Base-by-base conservation (phyloP, 768 basidiomycete species). In the Calocybe cyanea region DNA sequence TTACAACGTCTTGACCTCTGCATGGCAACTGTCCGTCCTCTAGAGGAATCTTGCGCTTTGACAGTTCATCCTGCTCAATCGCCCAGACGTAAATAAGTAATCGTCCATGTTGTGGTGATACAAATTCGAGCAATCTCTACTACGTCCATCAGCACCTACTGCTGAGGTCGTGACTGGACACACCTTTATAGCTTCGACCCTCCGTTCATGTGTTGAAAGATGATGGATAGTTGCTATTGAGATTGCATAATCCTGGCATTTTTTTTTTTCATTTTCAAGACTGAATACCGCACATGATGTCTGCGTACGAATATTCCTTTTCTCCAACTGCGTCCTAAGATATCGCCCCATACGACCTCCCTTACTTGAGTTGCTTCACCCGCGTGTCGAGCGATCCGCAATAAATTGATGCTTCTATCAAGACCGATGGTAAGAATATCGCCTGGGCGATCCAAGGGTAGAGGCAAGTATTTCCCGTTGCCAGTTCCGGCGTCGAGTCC, bases 161-260 rank as follows among this genome's bases (percentile, higher is more conserved):
- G 1, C 15, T 8, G 33, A 10, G 41, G 15, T 40, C 32, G n/a
- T 21, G 6, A 17, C 7, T 10, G n/a, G 6, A 57, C 66, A 24
- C 51, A 89, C 92, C 75, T 90, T 72, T 7, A 97, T 78, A 2
- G 92, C 85, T 14, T 71, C 60, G 51, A 71, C 75, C 15, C 96
- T 77, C 25, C 96, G 78, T 45, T 76, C 74, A 8, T 76, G 73
- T 0, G 92, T 95, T 2, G 92, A 83, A 4, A 99, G 75, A 64
- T 99, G 96, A 58, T 99, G 96, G 37, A 98, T 90, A 2, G 95
- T 98, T 20, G 96, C 96, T 51, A 99, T 94, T 3, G 94, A 96
- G 39, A 99, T 93, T 2, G 88, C 88, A 57, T 92, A 96, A 69
- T 97, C 92, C 94, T 97, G 31, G 9, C 32, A 34, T 25, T 51